Conservation (phyloP, 805 yeast species). For the Pichia pseudocactophila region DNA sequence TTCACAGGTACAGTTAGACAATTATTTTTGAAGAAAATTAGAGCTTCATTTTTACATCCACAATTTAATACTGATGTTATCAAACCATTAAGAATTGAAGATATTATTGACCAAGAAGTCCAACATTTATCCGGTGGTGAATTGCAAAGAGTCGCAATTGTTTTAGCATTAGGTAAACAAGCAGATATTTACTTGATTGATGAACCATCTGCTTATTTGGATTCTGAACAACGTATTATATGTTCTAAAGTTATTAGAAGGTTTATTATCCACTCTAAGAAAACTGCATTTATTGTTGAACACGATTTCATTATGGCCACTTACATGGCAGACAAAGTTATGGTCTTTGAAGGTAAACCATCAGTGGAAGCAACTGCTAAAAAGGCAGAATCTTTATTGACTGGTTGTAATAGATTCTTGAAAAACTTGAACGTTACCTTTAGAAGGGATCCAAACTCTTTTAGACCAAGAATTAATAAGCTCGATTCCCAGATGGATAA, state of each 20-base stretch:
- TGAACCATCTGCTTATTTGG: constrained; percentile 98
- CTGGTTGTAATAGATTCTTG: constrained; percentile 96
- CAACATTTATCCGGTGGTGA: constrained; percentile 99
- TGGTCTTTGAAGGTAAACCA: constrained; percentile 95
- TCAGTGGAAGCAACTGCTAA: constrained; percentile 79
- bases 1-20: constrained; percentile 98
- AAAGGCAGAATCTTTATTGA: constrained; percentile 84
- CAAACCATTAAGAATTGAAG: constrained; percentile 89
- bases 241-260: constrained; percentile 98
- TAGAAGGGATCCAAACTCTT: constrained; percentile 98
- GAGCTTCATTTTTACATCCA: constrained; percentile 88
- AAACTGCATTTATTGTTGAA: constrained; percentile 98
- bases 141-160: constrained; percentile 98
- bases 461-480: constrained; percentile 98
- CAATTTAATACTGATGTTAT: constrained; percentile 98
- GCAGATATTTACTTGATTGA: constrained; percentile 97
- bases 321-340: constrained; percentile 95
- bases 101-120: constrained; percentile 94
- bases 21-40: constrained; percentile 90
- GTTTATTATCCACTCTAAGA: constrained; percentile 90
- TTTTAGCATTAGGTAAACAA: constrained; percentile 82
- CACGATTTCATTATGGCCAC: constrained; percentile 99
- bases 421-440: constrained; percentile 96
- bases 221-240: constrained; percentile 98
- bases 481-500: constrained; percentile 98